phyloP scores from a whole-genome alignment of 192 early-diverging fungal genomes.

The Borealophlyctis nickersoniae region DNA sequence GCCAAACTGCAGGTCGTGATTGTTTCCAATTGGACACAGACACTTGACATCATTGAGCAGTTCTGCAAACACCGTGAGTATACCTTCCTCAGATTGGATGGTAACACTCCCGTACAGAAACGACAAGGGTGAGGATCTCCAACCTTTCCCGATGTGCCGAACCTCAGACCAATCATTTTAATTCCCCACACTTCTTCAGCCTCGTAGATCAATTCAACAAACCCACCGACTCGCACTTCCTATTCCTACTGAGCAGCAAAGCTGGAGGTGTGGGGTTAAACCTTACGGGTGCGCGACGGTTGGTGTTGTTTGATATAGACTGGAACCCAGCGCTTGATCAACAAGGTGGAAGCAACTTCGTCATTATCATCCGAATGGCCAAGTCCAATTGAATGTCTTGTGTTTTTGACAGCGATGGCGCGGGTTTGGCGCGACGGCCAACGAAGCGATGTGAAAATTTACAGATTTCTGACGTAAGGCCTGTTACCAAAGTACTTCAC shows the following conservation, averaged over 20 bases:
- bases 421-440: constrained; percentile 62
- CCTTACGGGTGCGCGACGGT: constrained; percentile 51
- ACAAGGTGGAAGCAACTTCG: constrained; percentile 46
- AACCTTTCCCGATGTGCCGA: neutral
- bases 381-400: constrained; percentile 61
- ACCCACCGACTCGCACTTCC: constrained; percentile 26
- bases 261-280: constrained; percentile 63
- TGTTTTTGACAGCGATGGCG: constrained; percentile 52
- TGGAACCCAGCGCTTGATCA: constrained; percentile 49
- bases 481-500: too few species aligned
- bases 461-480: constrained; percentile 32
- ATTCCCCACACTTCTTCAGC: constrained; percentile 23
- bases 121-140: constrained; percentile 18
- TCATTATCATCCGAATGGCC: constrained; percentile 53
- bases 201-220: constrained; percentile 47
- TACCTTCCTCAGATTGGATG: constrained; percentile 55
- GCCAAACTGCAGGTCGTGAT: constrained; percentile 50
- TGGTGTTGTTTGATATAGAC: constrained; percentile 60
- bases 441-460: constrained; percentile 39
- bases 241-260: constrained; percentile 54
- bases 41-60: constrained; percentile 55
- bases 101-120: constrained; percentile 38
- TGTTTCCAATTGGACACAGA: constrained; percentile 66
- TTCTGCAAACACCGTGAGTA: constrained; percentile 33
- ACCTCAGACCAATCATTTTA: neutral